A percentile compares a stretch with the other conserved stretches of the same genome.
These are phyloP conservation scores for Phytophthora nicotianae DNA, from an alignment of 352 stramenopile species.

Conservation along the genomic window DNA sequence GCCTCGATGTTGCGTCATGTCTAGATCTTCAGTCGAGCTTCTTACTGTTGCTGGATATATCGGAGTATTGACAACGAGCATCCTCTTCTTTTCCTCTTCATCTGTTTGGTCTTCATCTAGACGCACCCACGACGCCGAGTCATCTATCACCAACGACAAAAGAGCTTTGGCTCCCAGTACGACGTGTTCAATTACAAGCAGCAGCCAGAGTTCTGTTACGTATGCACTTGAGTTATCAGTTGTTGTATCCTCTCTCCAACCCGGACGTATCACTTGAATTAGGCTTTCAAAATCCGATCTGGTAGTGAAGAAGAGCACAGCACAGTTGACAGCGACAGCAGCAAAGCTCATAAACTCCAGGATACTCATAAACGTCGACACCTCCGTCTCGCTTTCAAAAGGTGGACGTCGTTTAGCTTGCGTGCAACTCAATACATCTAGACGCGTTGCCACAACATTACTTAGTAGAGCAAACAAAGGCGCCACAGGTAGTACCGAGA, in stretches of 20 bases:
- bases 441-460: conserved; percentile 88
- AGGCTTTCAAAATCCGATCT: conserved; percentile 69
- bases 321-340: conserved; percentile 77
- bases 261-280: conserved; percentile 22
- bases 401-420: conserved; percentile 73
- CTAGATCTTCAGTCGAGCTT: neutral
- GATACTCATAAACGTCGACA: conserved; percentile 92
- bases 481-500: conserved; percentile 89
- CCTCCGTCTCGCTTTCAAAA: conserved; percentile 84
- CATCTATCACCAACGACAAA: conserved; percentile 68
- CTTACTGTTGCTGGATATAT: conserved; percentile 2
- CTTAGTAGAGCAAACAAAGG: conserved; percentile 87
- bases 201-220: conserved; percentile 63
- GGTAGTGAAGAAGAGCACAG: conserved; percentile 75
- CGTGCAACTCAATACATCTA: conserved; percentile 84
- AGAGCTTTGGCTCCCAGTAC: conserved; percentile 70
- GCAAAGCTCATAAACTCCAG: conserved; percentile 92
- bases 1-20: neutral
- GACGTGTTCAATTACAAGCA: conserved; percentile 69
- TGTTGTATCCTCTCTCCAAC: conserved; percentile 21
- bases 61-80: conserved; percentile 9
- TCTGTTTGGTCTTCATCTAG: conserved; percentile 68
- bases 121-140: conserved; percentile 74
- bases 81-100: conserved; percentile 47
- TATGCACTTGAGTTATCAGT: conserved; percentile 28